Base-by-base conservation (phyloP, 805 yeast genomes). In the Kazachstania psychrophila region DNA sequence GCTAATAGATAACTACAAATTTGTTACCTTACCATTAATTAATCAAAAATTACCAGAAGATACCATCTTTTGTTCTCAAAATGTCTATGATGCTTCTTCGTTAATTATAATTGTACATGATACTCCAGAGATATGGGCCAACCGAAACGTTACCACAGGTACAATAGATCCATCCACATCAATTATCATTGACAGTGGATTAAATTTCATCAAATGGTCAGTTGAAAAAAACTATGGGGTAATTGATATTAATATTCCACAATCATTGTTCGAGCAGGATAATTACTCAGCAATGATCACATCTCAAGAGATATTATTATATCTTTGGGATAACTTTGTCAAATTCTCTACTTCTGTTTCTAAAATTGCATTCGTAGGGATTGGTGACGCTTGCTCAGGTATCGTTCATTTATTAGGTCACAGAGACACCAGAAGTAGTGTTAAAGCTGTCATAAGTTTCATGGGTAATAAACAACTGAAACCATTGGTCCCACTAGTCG, bases 121-220 rank as follows among this genome's bases (percentile, higher is more conserved):
- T 51, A 85, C 96, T 3, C 84, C 96, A 6, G 88, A 86, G 41
- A 70, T 92, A 6, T 87, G 95, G 95, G 95, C 94, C 2, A 75
- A 79, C 46, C 64, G 79, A 27, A 87, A 86, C 54, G 84, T 95
- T 0, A 59, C 77, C 5, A 75, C 82, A 8, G 97, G 97, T 6
- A 68, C 73, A 34, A 72, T 89, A 25, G 85, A 84, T 44, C 68
- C 87, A 12, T 70, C 74, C 31, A 72, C 81, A 1, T 77, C 95
- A 2, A 72, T 83, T 3, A 72, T 86, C 15, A 73, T 83, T 30
- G 95, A 87, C 49, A 78, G 85, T 28, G 77, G 89, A 1, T 54
- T 75, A 23, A 72, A 73, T 47, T 70, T 86, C 38, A 71, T 87
- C 6, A 75, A 80, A 38, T 82, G 89, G 88, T 70, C 78, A 2